A percentile compares a stretch with the other conserved stretches of the same genome.
Conservation (phyloP, 306 rosid genomes). For the Myrica gale region DNA sequence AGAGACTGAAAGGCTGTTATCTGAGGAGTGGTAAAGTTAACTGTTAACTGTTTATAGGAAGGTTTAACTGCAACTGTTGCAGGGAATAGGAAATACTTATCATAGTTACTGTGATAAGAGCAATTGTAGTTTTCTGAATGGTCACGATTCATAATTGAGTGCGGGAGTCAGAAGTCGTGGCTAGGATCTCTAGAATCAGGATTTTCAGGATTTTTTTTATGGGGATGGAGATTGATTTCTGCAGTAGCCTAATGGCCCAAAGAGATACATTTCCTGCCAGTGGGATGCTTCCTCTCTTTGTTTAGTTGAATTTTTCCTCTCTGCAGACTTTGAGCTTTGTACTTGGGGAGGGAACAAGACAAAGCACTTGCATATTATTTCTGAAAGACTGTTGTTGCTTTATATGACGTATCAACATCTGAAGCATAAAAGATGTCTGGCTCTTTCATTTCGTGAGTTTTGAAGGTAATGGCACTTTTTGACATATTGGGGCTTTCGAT, state of each 20-base stretch:
- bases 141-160: conserved; percentile 31
- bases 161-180: conserved; percentile 36
- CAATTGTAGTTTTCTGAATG: conserved; percentile 22
- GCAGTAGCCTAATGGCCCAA: background rate
- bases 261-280: conserved; percentile 2
- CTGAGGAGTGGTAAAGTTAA: background rate
- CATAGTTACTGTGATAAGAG: conserved; percentile 27
- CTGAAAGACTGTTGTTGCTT: background rate
- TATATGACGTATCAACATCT: no score
- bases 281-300: conserved; percentile 1
- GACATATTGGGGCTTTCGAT: background rate
- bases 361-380: background rate
- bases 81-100: conserved; percentile 28
- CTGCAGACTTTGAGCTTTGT: conserved; percentile 9
- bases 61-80: conserved; percentile 20
- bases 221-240: background rate
- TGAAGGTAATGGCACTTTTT: conserved; percentile 21
- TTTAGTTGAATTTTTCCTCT: background rate
- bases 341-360: background rate
- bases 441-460: conserved; percentile 5
- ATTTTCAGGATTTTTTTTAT: conserved; percentile 6
- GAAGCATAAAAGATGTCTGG: background rate
- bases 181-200: conserved; percentile 25
- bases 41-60: background rate
- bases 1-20: background rate